These are phyloP conservation scores for Ceratocystis albifundus DNA, from an alignment of 2,329 filamentous ascomycete species.

Conservation along the genomic window DNA sequence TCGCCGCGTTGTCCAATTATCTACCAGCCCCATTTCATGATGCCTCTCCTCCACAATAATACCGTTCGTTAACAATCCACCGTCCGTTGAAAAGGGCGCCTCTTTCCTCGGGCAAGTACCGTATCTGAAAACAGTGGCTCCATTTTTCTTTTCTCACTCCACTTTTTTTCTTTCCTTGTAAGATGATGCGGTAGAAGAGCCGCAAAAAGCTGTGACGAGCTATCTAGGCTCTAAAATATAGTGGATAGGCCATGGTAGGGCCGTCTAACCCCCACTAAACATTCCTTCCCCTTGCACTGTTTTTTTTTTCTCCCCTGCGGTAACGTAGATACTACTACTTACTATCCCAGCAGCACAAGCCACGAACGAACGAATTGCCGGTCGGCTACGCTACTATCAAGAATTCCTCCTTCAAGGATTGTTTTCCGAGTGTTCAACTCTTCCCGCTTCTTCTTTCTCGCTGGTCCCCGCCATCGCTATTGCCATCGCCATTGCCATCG, in stretches of 20 bases:
- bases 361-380: background rate
- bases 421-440: conserved; percentile 18
- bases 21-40: background rate
- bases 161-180: background rate
- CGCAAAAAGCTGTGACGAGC: no score
- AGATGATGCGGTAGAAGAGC: no score
- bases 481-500: no score
- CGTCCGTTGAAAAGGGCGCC: no score
- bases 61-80: background rate
- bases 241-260: no score
- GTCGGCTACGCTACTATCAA: background rate
- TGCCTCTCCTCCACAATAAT: background rate
- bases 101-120: conserved; percentile 19
- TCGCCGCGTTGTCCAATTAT: no score
- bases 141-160: background rate
- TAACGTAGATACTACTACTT: background rate
- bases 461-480: background rate
- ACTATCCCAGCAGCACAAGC: background rate
- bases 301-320: background rate
- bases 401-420: conserved; percentile 4
- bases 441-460: conserved; percentile 13
- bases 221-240: no score
- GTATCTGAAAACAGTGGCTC: background rate
- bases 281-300: no score
- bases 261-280: no score